A percentile compares a stretch with the other conserved stretches of the same genome.
These are phyloP conservation scores for Trichoderma virens DNA, from an alignment of 495 filamentous ascomycete species.

Conservation along the genomic window DNA sequence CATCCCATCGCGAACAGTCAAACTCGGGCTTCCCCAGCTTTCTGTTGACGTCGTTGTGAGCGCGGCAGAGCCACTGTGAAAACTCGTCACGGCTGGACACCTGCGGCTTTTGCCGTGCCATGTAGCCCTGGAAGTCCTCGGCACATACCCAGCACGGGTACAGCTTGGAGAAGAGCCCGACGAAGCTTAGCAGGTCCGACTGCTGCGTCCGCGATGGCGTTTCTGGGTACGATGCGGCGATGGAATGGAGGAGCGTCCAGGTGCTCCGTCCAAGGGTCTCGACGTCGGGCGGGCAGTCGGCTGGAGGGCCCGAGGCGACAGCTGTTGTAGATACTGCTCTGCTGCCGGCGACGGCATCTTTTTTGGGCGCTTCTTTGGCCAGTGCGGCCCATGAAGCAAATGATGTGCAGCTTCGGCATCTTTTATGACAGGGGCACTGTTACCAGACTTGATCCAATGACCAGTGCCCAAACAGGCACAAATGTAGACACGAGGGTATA, in stretches of 20 bases:
- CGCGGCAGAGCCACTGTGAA: conserved; percentile 91
- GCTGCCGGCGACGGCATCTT: conserved; percentile 18
- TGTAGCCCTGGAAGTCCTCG: conserved; percentile 81
- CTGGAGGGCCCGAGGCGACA: conserved; percentile 22
- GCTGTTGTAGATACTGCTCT: conserved; percentile 25
- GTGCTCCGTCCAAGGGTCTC: conserved; percentile 74
- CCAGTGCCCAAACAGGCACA: not conserved
- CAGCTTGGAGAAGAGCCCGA: conserved; percentile 67
- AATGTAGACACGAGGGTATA: not conserved
- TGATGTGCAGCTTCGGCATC: conserved; percentile 84
- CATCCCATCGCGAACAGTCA: conserved; percentile 87
- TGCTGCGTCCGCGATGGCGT: conserved; percentile 59
- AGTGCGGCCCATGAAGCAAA: conserved; percentile 54
- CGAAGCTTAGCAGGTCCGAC: conserved; percentile 66
- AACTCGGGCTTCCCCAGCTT: conserved; percentile 89
- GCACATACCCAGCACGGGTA: conserved; percentile 97
- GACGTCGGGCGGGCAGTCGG: conserved; percentile 72
- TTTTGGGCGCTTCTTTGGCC: conserved; percentile 54
- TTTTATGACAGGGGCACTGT: conserved; percentile 26
- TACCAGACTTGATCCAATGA: not conserved
- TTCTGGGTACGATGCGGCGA: conserved; percentile 78
- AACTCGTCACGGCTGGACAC: conserved; percentile 65
- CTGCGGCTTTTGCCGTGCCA: conserved; percentile 63
- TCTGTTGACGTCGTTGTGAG: conserved; percentile 94
- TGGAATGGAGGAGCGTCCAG: conserved; percentile 90